Percentiles rank a stretch among this genome's conserved stretches.
Conservation (phyloP, 1,284 basidiomycete genomes). For the Schizophyllum amplum region DNA sequence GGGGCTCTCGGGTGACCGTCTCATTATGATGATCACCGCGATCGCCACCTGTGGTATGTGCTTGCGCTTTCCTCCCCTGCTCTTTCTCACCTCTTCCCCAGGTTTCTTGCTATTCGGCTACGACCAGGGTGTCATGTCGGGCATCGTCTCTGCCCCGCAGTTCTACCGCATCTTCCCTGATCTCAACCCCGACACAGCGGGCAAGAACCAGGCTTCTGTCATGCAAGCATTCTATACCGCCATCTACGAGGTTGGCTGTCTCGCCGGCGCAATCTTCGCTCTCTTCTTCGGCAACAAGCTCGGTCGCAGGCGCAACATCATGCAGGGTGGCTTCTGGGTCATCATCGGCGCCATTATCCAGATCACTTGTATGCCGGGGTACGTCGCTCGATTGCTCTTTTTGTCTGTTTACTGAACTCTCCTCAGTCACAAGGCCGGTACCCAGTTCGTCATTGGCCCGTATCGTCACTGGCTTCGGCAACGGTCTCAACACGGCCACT, state of each 20-base stretch:
- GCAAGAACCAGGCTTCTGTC: conserved; percentile 10
- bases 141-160: conserved; percentile 17
- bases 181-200: conserved; percentile 13
- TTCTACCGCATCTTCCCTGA: conserved; percentile 18
- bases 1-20: conserved; percentile 12
- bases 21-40: conserved; percentile 13
- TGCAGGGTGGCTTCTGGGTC: conserved; percentile 21
- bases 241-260: conserved; percentile 19
- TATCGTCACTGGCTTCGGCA: conserved; percentile 39
- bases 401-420: background rate
- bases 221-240: conserved; percentile 20
- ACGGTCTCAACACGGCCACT: conserved; percentile 44
- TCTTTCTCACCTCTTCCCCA: conserved; percentile 1
- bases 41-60: conserved; percentile 15
- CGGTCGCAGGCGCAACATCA: conserved; percentile 5
- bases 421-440: conserved; percentile 21
- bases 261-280: conserved; percentile 16
- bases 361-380: conserved; percentile 31
- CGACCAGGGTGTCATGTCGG: conserved; percentile 19
- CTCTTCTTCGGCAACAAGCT: conserved; percentile 9
- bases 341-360: conserved; percentile 37
- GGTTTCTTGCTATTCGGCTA: conserved; percentile 16
- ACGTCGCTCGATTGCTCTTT: background rate
- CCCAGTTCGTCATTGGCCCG: conserved; percentile 41
- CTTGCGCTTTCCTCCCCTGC: background rate